Conservation (phyloP, 345 rosid species). For the Pugionium dolabratum region DNA sequence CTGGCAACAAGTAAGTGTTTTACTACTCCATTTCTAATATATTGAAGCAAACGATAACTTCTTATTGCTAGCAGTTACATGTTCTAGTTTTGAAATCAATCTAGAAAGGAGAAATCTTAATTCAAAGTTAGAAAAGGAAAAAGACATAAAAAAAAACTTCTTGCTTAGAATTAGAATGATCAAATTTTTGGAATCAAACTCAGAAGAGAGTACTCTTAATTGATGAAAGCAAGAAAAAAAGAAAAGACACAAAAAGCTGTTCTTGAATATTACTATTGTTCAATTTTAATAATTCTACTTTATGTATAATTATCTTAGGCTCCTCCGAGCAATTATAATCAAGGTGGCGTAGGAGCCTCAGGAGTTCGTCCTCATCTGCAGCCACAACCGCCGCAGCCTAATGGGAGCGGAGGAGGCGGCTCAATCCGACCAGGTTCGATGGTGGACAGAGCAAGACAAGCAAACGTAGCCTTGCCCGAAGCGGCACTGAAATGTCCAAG, state of each 20-base stretch:
- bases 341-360: constrained; percentile 40
- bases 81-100: constrained; percentile 10
- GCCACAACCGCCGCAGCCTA: constrained; percentile 47
- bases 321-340: constrained; percentile 47
- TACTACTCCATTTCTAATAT: constrained; percentile 13
- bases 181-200: no score
- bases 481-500: constrained; percentile 81
- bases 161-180: constrained; percentile 24
- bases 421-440: constrained; percentile 85
- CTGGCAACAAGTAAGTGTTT: constrained; percentile 85
- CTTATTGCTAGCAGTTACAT: constrained; percentile 11
- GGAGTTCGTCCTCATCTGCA: constrained; percentile 55
- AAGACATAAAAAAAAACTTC: constrained; percentile 44
- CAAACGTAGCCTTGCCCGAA: constrained; percentile 83
- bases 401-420: constrained; percentile 52
- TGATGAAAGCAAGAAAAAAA: no score
- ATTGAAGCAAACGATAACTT: neutral
- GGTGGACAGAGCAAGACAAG: constrained; percentile 89
- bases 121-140: constrained; percentile 25
- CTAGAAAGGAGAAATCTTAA: constrained; percentile 34
- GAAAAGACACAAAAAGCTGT: neutral
- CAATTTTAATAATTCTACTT: constrained; percentile 54
- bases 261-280: constrained; percentile 41
- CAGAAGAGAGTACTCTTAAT: no score
- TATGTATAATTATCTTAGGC: constrained; percentile 20